Evolutionary conservation across 371 early-diverging fungal species (phyloP).

Genomic region (Mortierella sp.): DNA sequence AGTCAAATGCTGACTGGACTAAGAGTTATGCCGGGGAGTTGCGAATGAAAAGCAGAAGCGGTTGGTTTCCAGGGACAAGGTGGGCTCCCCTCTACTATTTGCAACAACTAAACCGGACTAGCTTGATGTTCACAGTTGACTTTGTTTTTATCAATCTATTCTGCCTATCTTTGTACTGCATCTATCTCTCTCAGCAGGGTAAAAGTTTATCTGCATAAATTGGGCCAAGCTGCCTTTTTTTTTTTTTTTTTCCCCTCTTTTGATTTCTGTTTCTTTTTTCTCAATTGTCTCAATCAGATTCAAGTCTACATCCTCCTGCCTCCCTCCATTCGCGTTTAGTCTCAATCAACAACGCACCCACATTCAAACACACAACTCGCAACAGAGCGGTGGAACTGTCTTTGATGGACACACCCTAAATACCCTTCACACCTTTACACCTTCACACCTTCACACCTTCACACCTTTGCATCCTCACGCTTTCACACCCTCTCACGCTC

Average conservation of each 20-base stretch:
- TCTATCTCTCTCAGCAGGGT: too few relatives aligned
- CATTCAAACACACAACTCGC: background rate
- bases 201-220: background rate
- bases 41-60: too few relatives aligned
- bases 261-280: background rate
- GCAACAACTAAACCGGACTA: too few relatives aligned
- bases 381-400: background rate
- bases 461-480: background rate
- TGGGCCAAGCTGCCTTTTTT: background rate
- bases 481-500: background rate
- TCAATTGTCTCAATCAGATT: slow-evolving; percentile 1
- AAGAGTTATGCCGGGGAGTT: too few relatives aligned
- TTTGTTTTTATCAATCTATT: too few relatives aligned
- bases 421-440: background rate
- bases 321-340: background rate
- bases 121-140: too few relatives aligned
- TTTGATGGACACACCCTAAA: slow-evolving; percentile 2
- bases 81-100: too few relatives aligned
- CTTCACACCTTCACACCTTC: background rate
- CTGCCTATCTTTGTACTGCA: too few relatives aligned
- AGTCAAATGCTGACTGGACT: too few relatives aligned
- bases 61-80: too few relatives aligned
- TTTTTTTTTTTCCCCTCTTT: background rate
- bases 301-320: background rate
- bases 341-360: background rate